Evolutionary conservation across 2,329 filamentous ascomycete species (phyloP).

Genomic region (Venturia aucupariae): DNA sequence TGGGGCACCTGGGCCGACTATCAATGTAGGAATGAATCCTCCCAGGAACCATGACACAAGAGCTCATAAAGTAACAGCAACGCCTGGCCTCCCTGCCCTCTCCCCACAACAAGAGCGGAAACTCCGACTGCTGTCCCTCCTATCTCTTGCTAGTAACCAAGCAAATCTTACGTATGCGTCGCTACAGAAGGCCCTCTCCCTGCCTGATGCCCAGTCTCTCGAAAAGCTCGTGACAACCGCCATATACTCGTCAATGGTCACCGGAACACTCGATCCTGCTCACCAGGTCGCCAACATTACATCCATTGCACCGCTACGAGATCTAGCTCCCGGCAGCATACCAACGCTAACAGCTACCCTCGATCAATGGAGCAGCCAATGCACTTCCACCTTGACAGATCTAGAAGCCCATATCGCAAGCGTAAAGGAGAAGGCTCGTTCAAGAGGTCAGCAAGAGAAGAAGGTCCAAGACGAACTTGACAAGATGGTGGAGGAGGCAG

Average conservation of each 20-base stretch:
- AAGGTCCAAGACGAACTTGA: constrained; percentile 5
- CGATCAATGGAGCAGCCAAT: constrained; percentile 68
- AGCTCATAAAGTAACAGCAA: constrained; percentile 4
- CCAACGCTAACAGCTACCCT: constrained; percentile 60
- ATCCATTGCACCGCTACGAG: constrained; percentile 75
- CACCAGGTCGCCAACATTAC: constrained; percentile 66
- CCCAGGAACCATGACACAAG: constrained; percentile 2
- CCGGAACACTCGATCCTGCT: constrained; percentile 73
- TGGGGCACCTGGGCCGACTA: constrained; percentile 85
- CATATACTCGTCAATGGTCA: constrained; percentile 76
- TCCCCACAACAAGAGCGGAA: constrained; percentile 68
- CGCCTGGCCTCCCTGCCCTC: constrained; percentile 56
- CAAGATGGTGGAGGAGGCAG: constrained; percentile 7
- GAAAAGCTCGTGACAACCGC: constrained; percentile 81
- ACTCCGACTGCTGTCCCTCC: constrained; percentile 80
- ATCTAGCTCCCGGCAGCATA: constrained; percentile 67
- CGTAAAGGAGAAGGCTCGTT: constrained; percentile 43
- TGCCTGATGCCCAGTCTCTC: constrained; percentile 59
- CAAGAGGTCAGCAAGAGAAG: constrained; percentile 1
- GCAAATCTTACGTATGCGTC: constrained; percentile 58
- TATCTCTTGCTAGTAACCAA: constrained; percentile 61
- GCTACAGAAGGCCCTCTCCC: constrained; percentile 57
- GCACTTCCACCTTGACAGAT: constrained; percentile 60
- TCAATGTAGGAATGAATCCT: constrained; percentile 37
- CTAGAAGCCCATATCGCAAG: constrained; percentile 65